Percentiles rank a stretch among this genome's conserved stretches.
These are phyloP conservation scores for Stephanodiscus minutulus DNA, from an alignment of 108 stramenopile species.

Conservation along the genomic window DNA sequence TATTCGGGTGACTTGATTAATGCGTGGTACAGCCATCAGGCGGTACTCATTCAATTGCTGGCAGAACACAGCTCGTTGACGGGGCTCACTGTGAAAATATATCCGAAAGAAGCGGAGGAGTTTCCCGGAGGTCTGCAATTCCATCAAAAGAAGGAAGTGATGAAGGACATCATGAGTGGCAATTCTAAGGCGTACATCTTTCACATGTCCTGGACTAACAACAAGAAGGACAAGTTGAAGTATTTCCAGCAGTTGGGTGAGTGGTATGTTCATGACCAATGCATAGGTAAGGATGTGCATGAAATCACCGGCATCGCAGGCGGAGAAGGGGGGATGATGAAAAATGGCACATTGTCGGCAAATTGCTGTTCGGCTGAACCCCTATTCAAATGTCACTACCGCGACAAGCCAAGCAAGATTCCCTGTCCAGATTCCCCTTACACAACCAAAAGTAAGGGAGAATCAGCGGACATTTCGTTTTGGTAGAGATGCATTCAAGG, in stretches of 20 bases:
- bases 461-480: too few species aligned
- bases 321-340: neutral
- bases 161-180: slow-evolving; percentile 51
- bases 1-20: slow-evolving; percentile 49
- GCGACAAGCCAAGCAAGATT: slow-evolving; percentile 77
- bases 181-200: slow-evolving; percentile 41
- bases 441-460: slow-evolving; percentile 55
- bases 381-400: slow-evolving; percentile 66
- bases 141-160: slow-evolving; percentile 42
- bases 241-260: slow-evolving; percentile 80
- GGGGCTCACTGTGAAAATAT: slow-evolving; percentile 78
- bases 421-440: slow-evolving; percentile 66
- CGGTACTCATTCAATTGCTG: slow-evolving; percentile 59
- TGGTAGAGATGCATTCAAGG: too few species aligned
- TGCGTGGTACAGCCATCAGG: slow-evolving; percentile 69
- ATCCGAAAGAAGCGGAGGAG: slow-evolving; percentile 53
- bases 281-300: slow-evolving; percentile 35
- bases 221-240: slow-evolving; percentile 79
- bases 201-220: slow-evolving; percentile 85
- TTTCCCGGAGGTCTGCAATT: slow-evolving; percentile 59
- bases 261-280: slow-evolving; percentile 67
- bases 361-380: slow-evolving; percentile 74
- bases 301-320: slow-evolving; percentile 21
- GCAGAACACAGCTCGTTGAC: slow-evolving; percentile 62
- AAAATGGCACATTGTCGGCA: slow-evolving; percentile 23